Percentiles rank a stretch among this genome's conserved stretches.
Evolutionary conservation across 2,329 filamentous ascomycete genomes (phyloP).

Genomic region (Sporothrix dimorphospora): DNA sequence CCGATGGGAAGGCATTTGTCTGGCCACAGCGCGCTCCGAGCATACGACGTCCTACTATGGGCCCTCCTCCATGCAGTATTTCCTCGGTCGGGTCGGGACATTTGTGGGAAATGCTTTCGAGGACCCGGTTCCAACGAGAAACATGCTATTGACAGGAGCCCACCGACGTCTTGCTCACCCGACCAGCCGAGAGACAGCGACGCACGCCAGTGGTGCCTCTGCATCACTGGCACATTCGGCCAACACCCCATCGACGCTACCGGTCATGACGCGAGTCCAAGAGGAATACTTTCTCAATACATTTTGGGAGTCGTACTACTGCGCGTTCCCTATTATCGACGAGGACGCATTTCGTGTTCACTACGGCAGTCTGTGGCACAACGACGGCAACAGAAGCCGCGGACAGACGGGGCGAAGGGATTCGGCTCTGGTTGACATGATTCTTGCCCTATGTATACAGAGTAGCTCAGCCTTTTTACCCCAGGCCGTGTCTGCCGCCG

Average conservation of each 20-base stretch:
- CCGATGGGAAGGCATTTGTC: slow-evolving; percentile 42
- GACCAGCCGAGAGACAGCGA: slow-evolving; percentile 17
- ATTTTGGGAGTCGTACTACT: slow-evolving; percentile 48
- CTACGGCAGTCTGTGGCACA: slow-evolving; percentile 46
- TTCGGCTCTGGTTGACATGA: slow-evolving; percentile 56
- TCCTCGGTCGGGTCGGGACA: slow-evolving; percentile 47
- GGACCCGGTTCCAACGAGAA: slow-evolving; percentile 34
- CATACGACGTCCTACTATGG: slow-evolving; percentile 48
- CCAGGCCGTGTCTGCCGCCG: neutral
- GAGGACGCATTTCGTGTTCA: slow-evolving; percentile 46
- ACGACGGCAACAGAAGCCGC: neutral
- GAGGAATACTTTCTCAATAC: slow-evolving; percentile 48
- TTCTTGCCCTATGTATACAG: slow-evolving; percentile 57
- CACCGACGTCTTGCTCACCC: slow-evolving; percentile 23
- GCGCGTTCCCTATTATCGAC: slow-evolving; percentile 44
- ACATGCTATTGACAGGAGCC: slow-evolving; percentile 31
- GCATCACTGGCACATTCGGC: neutral
- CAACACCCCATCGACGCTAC: neutral
- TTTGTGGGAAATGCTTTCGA: slow-evolving; percentile 43
- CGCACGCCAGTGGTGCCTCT: neutral
- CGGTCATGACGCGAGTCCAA: slow-evolving; percentile 41
- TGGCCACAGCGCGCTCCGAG: slow-evolving; percentile 42
- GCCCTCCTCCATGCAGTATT: slow-evolving; percentile 50
- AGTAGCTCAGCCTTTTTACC: slow-evolving; percentile 43
- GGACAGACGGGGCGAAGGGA: slow-evolving; percentile 42